A percentile compares a stretch with the other conserved stretches of the same genome.
These are phyloP conservation scores for Dothistroma pini DNA, from an alignment of 2,329 filamentous ascomycete species.

Conservation along the genomic window DNA sequence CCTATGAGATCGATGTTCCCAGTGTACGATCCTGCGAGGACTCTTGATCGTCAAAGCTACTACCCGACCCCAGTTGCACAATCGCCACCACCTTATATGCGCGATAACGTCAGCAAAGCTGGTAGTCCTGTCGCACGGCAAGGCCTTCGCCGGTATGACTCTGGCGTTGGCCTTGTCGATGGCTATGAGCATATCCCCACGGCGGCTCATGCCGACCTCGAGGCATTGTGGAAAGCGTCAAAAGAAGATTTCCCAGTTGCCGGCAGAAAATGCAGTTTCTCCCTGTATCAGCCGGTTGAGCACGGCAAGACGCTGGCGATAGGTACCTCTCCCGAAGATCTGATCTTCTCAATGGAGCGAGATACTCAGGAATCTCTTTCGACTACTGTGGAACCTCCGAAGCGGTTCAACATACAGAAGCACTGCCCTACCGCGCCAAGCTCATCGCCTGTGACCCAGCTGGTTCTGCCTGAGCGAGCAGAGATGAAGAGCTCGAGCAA, in stretches of 20 bases:
- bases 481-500: constrained; percentile 1
- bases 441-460: constrained; percentile 25
- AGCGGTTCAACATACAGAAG: constrained; percentile 26
- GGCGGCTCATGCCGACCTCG: constrained; percentile 27
- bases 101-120: constrained; percentile 62
- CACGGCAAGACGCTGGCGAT: constrained; percentile 23
- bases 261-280: constrained; percentile 30
- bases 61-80: constrained; percentile 57
- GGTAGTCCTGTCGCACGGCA: constrained; percentile 30
- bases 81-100: constrained; percentile 56
- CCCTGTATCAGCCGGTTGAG: constrained; percentile 22
- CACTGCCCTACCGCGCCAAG: constrained; percentile 21
- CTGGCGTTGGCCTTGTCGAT: constrained; percentile 27
- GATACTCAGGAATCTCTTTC: constrained; percentile 3
- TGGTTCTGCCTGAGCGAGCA: constrained; percentile 21
- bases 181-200: constrained; percentile 32
- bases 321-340: constrained; percentile 21
- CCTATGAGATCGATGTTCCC: constrained; percentile 71
- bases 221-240: constrained; percentile 30
- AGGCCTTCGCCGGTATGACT: constrained; percentile 27
- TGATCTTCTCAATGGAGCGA: constrained; percentile 29
- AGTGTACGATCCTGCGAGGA: constrained; percentile 64
- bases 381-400: constrained; percentile 3
- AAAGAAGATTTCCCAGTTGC: constrained; percentile 21
- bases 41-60: constrained; percentile 66